Evolutionary conservation across 2,329 filamentous ascomycete genomes (phyloP), one percentile per base, ranked within the genome.

Genomic region (Colletotrichum limetticola): DNA sequence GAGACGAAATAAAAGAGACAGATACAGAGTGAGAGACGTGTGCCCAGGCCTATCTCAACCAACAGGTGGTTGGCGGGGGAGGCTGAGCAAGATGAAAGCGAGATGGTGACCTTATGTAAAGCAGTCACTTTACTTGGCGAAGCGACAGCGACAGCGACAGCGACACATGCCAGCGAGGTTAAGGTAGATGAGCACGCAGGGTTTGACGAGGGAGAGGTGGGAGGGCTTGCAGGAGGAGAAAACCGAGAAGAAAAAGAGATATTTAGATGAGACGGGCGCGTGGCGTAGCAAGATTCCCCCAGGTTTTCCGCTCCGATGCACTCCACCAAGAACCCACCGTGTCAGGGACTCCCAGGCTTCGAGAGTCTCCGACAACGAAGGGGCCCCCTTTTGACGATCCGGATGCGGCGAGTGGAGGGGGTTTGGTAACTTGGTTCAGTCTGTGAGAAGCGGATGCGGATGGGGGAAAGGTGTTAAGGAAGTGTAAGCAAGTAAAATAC

Each of bases 261-360:
- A 19, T 35, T 61, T 56, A 55, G 69, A 68, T 72, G 58, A 59
- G 65, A 72, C 58, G 69, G 65, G 65, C 37, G 52, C 65, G 65
- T 63, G 65, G 65, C 65, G 12, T 53, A 49, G 35, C 65, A 72
- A 68, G 65, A 68, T 66, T 65, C 55, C 67, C 66, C 71, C 70
- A 70, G 70, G 60, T 57, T 28, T 58, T 66, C 32, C 26, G 42
- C n/a, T 60, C 59, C 65, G 35, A 35, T 56, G 28, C 37, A 26
- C 58, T 67, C 68, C 63, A 71, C 68, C 26, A n/a, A 22, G 32
- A 42, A 8, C n/a, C 62, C 9, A 56, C 62, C 4, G 32, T 28
- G 5, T 42, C 30, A 46, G 52, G 62, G 52, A 56, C 24, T 37
- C 62, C 62, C 30, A 42, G 8, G 49, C 62, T 42, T 65, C 49